Base-by-base conservation (phyloP, 2,329 filamentous ascomycete genomes). In the Magnaporthales sp. region DNA sequence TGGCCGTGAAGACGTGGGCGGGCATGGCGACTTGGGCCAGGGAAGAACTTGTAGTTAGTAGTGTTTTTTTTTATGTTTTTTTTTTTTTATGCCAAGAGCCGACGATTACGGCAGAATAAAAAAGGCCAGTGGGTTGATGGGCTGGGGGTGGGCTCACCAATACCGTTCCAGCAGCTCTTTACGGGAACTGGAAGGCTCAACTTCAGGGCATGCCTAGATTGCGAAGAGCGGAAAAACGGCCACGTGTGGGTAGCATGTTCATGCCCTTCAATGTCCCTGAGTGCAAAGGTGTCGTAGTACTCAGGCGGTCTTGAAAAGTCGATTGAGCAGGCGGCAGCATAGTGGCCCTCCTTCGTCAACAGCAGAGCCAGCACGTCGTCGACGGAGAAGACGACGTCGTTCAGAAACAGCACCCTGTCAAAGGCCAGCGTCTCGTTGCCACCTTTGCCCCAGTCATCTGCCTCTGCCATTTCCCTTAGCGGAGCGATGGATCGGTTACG, bases 141-240 rank as follows among this genome's bases (percentile, higher is more conserved):
- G n/a, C n/a, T n/a, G 24, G 38, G 29, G 22, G 3, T 56, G 6
- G 38, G 79, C 62, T 72, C 78, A 70, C 81, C 80, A 73, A 89
- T 84, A 61, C 87, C 88, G 70, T 90, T 90, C 88, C 88, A 91
- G 74, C 88, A 91, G 58, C 85, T 88, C n/a, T 77, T 75, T 0
- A 91, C 87, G 1, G 82, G 84, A 1, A 89, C 80, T 0, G 87
- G 84, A 11, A 77, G 73, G 69, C 81, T 80, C 24, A 73, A 74
- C 68, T 81, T 80, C 26, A 87, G 77, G 0, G 85, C 82, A 29
- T 80, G 73, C 27, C 77, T 74, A 10, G 80, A 76, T 1, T 71
- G 70, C 10, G 72, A 75, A 11, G 70, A 80, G 30, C 81, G 79
- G 71, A 89, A 89, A 77, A 84, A 89, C 0, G 86, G 86, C 84